Base-by-base conservation (phyloP, 768 basidiomycete genomes). In the Nidula microcarpa region DNA sequence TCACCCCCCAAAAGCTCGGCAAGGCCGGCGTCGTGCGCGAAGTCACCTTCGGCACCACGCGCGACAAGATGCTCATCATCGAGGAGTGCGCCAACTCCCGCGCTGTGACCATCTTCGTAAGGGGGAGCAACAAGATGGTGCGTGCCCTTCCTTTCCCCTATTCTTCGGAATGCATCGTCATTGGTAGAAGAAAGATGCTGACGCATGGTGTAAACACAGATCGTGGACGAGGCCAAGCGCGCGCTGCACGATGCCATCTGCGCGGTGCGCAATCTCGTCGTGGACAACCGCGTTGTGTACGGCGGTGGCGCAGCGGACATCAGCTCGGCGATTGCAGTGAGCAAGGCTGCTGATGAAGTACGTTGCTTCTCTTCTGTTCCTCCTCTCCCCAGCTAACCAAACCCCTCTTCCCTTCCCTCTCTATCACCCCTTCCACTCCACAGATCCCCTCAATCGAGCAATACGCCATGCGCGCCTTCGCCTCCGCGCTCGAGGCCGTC, bases 391-490 rank as follows among this genome's bases (percentile, higher is more conserved):
- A 16, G 18, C 14, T 39, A 39, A 13, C 7, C n/a, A 17, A 14
- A 13, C 10, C n/a, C n/a, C n/a, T n/a, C n/a, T n/a, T n/a, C n/a
- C n/a, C n/a, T n/a, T n/a, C n/a, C n/a, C n/a, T n/a, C n/a, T n/a
- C n/a, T n/a, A n/a, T n/a, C n/a, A n/a, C n/a, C n/a, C n/a, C n/a
- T n/a, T n/a, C n/a, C n/a, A n/a, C n/a, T n/a, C n/a, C n/a, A 49
- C 47, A 94, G 91, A 96, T 97, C 59, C 88, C 97, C 1, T 82
- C 93, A 32, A 98, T 99, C 63, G 97, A 99, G 72, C 97, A 99
- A 76, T 99, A 99, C 65, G 97, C 97, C 2, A 98, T 99, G 95
- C 88, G 96, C 47, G 95, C 97, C n/a, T 99, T 98, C 68, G 82
- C 97, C 3, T 90, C 91, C 34, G 96, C 97, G 11, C 76, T 99